Evolutionary conservation across 106 monocot genomes (phyloP), one percentile per base, ranked within the genome.

Genomic region (Phalaenopsis equestris): DNA sequence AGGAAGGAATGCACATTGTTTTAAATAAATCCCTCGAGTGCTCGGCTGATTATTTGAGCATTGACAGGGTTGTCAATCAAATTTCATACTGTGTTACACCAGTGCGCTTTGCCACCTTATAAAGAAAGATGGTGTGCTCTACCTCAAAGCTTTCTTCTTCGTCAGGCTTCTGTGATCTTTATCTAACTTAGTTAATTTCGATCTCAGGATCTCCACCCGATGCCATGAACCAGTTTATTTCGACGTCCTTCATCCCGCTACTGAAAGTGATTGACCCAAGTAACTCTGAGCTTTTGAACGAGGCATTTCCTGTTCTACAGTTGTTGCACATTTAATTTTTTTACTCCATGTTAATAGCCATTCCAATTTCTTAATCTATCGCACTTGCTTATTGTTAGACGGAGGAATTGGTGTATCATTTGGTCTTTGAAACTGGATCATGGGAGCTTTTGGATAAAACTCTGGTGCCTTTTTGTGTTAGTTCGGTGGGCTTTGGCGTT

Each of bases 401-500:
- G 36, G 83, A 81, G 76, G 86, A 77, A 68, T 83, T 89, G 75
- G 47, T 96, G 42, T 86, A 87, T 70, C 82, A 87, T 80, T 81
- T 77, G 38, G 67, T 89, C 19, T 83, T 67, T n/a, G 73, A 77
- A 56, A 82, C 45, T 16, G 57, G 64, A 41, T 77, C 65, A 56
- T 93, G 82, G 90, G 87, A 89, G 45, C 72, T 88, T 23, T 48
- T 86, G 37, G 86, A 77, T 24, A 83, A 77, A 43, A 90, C 86
- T 17, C n/a, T 96, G 45, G 86, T 94, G 19, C 88, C 88, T 2
- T 84, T 90, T 41, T 96, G 93, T 57, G 83, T 96, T 80, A 83
- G 82, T 58, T 92, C 93, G 6, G 37, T 90, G 16, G 83, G 87
- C 39, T 38, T 77, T 41, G 39, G 56, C 4, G 41, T 90, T 37